Conservation (phyloP, 768 basidiomycete genomes). For the Boletus reticuloceps region DNA sequence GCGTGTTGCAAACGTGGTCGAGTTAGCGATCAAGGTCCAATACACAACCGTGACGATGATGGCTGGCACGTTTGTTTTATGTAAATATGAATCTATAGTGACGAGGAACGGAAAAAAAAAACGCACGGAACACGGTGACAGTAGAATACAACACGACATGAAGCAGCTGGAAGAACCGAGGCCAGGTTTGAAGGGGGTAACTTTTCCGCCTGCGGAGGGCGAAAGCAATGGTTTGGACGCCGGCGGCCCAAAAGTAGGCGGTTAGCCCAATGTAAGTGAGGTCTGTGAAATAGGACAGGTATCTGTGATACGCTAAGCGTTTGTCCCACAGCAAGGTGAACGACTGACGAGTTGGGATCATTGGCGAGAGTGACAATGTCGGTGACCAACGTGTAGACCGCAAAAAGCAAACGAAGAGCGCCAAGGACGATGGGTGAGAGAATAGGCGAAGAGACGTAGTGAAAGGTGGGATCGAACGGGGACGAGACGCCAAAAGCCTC, state of each 20-base stretch:
- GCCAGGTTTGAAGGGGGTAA: slow-evolving; percentile 64
- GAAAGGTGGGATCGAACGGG: slow-evolving; percentile 40
- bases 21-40: slow-evolving; percentile 52
- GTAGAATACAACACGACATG: slow-evolving; percentile 55
- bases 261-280: slow-evolving; percentile 60
- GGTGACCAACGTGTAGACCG: slow-evolving; percentile 46
- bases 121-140: slow-evolving; percentile 57
- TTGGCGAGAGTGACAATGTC: slow-evolving; percentile 34
- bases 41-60: slow-evolving; percentile 62
- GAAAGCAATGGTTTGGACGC: slow-evolving; percentile 50
- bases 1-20: slow-evolving; percentile 38
- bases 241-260: slow-evolving; percentile 60
- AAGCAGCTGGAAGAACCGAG: slow-evolving; percentile 48
- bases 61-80: slow-evolving; percentile 38
- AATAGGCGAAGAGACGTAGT: slow-evolving; percentile 41
- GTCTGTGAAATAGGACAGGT: slow-evolving; percentile 63
- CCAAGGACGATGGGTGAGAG: slow-evolving; percentile 46
- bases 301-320: slow-evolving; percentile 36
- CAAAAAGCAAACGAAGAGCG: slow-evolving; percentile 44
- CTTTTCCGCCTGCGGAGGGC: slow-evolving; percentile 30
- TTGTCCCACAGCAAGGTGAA: slow-evolving; percentile 13
- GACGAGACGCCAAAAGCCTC: slow-evolving; percentile 33
- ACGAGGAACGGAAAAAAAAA: neutral
- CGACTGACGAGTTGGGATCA: slow-evolving; percentile 31
- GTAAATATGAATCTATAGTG: neutral